Conservation (phyloP, 306 rosid species). For the Citrullus colocynthis region DNA sequence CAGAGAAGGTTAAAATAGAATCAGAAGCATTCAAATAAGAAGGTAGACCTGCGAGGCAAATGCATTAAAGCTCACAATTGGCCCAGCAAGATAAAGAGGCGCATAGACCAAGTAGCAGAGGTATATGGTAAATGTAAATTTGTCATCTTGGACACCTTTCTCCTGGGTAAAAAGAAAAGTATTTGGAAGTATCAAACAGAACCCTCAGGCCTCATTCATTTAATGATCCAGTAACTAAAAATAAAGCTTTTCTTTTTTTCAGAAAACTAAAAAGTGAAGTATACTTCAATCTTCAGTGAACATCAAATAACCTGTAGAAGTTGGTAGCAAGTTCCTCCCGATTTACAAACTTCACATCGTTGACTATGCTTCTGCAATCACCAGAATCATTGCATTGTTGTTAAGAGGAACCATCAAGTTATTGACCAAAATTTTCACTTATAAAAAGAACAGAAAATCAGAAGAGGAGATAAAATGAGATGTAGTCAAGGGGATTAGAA, state of each 20-base stretch:
- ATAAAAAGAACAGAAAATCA: not conserved
- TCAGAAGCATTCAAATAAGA: not conserved
- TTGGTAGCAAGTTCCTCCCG: slow-evolving; percentile 68
- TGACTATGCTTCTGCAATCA: slow-evolving; percentile 69
- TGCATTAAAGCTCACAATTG: slow-evolving; percentile 85
- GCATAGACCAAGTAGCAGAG: slow-evolving; percentile 82
- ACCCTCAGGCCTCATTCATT: not conserved
- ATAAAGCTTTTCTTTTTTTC: not conserved
- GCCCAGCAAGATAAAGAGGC: slow-evolving; percentile 89
- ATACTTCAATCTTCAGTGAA: slow-evolving; percentile 10
- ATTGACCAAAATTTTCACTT: too few relatives aligned
- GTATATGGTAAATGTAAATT: slow-evolving; percentile 42
- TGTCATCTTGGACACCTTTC: slow-evolving; percentile 49
- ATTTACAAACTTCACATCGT: slow-evolving; percentile 63
- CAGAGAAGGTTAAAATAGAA: not conserved
- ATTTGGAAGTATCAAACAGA: slow-evolving; percentile 1
- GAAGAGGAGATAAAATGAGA: not conserved
- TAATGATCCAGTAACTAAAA: slow-evolving; percentile 8
- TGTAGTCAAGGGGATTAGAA: not conserved
- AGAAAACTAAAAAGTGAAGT: slow-evolving; percentile 2
- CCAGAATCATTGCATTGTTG: slow-evolving; percentile 10
- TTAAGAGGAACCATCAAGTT: not conserved
- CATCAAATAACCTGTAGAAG: slow-evolving; percentile 62
- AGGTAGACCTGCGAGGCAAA: slow-evolving; percentile 83
- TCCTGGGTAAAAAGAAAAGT: slow-evolving; percentile 39